Evolutionary conservation across 345 rosid genomes (phyloP).

Genomic region (Brassica rapa): DNA sequence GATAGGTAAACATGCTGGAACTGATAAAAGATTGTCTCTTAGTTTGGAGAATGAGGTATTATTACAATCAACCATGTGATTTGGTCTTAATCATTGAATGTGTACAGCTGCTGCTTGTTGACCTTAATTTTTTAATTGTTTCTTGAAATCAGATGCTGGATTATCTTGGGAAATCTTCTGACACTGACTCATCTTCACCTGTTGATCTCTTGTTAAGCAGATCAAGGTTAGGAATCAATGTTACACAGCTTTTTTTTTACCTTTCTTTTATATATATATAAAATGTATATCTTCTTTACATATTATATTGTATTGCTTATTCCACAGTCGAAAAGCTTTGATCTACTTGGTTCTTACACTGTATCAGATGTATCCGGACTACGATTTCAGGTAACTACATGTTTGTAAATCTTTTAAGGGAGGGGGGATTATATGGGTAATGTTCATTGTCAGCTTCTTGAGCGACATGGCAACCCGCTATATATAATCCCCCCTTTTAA

Average conservation of each 20-base stretch:
- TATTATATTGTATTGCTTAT: conserved; percentile 34
- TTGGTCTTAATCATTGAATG: not conserved
- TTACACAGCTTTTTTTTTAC: conserved; percentile 22
- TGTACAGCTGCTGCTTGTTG: conserved; percentile 10
- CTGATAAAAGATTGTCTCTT: conserved; percentile 79
- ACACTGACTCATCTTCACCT: conserved; percentile 74
- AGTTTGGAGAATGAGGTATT: conserved; percentile 92
- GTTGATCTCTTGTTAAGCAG: conserved; percentile 80
- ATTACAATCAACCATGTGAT: conserved; percentile 8
- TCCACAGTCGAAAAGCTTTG: conserved; percentile 89
- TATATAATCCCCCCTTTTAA: conserved; percentile 55
- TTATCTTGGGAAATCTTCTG: conserved; percentile 80
- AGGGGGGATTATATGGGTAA: conserved; percentile 96
- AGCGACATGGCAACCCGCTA: conserved; percentile 97
- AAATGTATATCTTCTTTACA: conserved; percentile 32
- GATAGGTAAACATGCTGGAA: conserved; percentile 87
- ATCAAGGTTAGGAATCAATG: conserved; percentile 65
- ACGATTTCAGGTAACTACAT: conserved; percentile 88
- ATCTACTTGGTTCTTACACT: conserved; percentile 94
- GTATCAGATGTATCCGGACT: conserved; percentile 89
- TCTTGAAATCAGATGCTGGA: conserved; percentile 70
- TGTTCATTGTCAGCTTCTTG: conserved; percentile 86
- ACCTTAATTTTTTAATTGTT: not conserved
- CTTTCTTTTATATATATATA: not conserved
- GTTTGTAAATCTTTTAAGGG: not conserved